phyloP scores from a whole-genome alignment of 148 eudicot species.

The Fagopyrum esculentum region DNA sequence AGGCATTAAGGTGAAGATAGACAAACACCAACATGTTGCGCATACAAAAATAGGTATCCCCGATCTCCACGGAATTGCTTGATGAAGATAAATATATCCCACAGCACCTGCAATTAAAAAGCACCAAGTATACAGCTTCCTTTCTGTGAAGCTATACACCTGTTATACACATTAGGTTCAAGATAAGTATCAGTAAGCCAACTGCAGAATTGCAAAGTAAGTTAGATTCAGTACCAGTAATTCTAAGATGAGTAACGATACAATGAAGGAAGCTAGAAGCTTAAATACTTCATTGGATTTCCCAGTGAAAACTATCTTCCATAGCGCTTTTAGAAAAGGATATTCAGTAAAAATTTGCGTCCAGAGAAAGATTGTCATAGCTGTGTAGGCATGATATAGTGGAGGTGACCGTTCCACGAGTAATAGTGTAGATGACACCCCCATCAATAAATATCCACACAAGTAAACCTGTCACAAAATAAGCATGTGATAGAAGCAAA shows the following conservation, averaged over 20 bases:
- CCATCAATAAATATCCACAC: slow-evolving; percentile 57
- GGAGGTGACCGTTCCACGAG: slow-evolving; percentile 79
- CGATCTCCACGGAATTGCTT: slow-evolving; percentile 44
- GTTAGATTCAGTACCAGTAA: slow-evolving; percentile 42
- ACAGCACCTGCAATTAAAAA: slow-evolving; percentile 64
- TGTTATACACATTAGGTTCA: slow-evolving; percentile 18
- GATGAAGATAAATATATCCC: slow-evolving; percentile 51
- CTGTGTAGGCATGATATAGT: slow-evolving; percentile 79
- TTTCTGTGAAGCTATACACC: slow-evolving; percentile 94
- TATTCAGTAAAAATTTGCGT: slow-evolving; percentile 65
- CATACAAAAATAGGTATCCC: slow-evolving; percentile 58
- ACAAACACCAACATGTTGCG: slow-evolving; percentile 73
- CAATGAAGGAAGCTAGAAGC: slow-evolving; percentile 39
- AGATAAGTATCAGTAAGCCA: not conserved
- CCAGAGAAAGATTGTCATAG: slow-evolving; percentile 94
- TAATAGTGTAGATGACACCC: slow-evolving; percentile 39
- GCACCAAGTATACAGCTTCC: slow-evolving; percentile 77
- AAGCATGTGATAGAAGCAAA: not conserved
- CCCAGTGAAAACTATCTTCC: slow-evolving; percentile 43
- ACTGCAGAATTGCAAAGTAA: not conserved
- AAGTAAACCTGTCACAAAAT: slow-evolving; percentile 34
- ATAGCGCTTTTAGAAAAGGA: slow-evolving; percentile 54
- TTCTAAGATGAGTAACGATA: slow-evolving; percentile 73
- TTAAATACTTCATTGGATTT: slow-evolving; percentile 34
- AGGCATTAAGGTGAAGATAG: slow-evolving; percentile 91